Percentiles rank a stretch among this genome's conserved stretches.
Conservation (phyloP, 257 asterid species). For the Plectranthus barbatus region DNA sequence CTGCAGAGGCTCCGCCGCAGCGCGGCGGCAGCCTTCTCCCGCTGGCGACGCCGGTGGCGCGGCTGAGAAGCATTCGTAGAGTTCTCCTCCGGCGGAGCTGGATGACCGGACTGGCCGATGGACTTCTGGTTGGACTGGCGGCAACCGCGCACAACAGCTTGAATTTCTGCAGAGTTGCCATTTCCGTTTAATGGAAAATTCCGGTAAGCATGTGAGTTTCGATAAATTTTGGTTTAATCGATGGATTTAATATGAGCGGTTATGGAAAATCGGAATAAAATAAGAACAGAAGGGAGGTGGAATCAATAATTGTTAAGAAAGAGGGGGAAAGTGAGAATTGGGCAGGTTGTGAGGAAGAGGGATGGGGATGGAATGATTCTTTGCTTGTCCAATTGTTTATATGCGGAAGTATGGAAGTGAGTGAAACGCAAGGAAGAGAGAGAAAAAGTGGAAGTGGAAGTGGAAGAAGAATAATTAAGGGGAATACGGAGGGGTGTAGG, state of each 20-base stretch:
- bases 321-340: conserved; percentile 32
- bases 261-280: background rate
- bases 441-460: background rate
- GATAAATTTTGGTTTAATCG: background rate
- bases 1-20: conserved; percentile 23
- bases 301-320: background rate
- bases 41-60: conserved; percentile 30
- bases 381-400: background rate
- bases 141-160: conserved; percentile 78
- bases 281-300: background rate
- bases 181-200: background rate
- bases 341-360: conserved; percentile 13
- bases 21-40: conserved; percentile 28
- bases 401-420: conserved; percentile 16
- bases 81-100: conserved; percentile 91
- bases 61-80: conserved; percentile 74
- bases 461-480: conserved; percentile 22
- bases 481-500: conserved; percentile 2
- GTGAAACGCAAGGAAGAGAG: conserved; percentile 5
- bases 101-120: conserved; percentile 77
- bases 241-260: background rate
- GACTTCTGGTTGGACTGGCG: conserved; percentile 79
- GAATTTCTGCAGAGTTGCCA: conserved; percentile 88
- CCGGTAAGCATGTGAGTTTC: background rate
- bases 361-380: conserved; percentile 15